These are phyloP conservation scores for Claviceps cyperi DNA, from an alignment of 2,329 filamentous ascomycete genomes.

Conservation along the genomic window DNA sequence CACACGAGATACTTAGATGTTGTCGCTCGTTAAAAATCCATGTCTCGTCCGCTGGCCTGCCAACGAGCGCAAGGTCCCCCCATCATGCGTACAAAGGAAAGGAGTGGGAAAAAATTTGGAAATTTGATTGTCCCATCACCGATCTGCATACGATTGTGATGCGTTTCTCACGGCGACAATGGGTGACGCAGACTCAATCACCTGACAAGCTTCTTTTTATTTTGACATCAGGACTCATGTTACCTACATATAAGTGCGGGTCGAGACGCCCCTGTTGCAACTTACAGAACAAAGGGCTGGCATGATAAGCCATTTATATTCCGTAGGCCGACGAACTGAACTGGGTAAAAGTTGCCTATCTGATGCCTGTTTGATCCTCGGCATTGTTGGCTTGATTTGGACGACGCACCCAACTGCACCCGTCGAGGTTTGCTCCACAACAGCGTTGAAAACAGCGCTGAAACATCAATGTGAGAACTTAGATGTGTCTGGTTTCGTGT, in stretches of 20 bases:
- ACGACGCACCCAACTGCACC: background rate
- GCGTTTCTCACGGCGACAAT: background rate
- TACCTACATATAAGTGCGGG: background rate
- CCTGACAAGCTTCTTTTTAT: background rate
- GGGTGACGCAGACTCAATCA: background rate
- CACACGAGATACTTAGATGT: too few relatives aligned
- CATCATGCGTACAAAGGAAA: too few relatives aligned
- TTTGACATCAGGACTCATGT: background rate
- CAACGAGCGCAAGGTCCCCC: too few relatives aligned
- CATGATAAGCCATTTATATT: background rate
- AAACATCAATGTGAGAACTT: background rate
- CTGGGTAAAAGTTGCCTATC: background rate
- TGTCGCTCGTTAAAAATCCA: too few relatives aligned
- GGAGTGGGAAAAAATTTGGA: too few relatives aligned
- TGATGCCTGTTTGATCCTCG: background rate
- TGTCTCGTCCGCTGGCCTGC: too few relatives aligned
- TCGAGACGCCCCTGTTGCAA: background rate
- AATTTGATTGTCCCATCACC: too few relatives aligned
- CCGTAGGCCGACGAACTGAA: too few relatives aligned
- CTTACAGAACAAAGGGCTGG: background rate
- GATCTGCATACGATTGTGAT: too few relatives aligned
- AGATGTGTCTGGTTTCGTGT: background rate
- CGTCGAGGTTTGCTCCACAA: background rate
- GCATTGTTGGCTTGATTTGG: background rate
- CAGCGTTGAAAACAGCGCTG: too few relatives aligned